Evolutionary conservation across 495 filamentous ascomycete genomes (phyloP).

Genomic region (Bombardia bombarda): DNA sequence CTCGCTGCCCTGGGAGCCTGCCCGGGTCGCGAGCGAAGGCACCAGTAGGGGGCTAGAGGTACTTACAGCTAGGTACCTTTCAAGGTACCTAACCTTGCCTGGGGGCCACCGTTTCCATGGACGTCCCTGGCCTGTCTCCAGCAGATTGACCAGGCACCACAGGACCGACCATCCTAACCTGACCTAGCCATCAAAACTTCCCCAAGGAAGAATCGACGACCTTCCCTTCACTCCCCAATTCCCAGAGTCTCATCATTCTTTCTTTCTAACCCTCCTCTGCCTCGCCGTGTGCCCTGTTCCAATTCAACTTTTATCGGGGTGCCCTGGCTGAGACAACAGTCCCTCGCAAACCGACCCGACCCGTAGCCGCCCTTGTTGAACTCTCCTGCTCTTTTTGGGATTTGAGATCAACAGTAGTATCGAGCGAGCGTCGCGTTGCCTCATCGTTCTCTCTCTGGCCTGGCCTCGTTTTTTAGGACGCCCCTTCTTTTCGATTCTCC

Average conservation of each 20-base stretch:
- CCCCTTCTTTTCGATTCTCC: constrained; percentile 22
- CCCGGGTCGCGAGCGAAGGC: too few species aligned
- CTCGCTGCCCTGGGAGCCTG: too few species aligned
- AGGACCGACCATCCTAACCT: neutral
- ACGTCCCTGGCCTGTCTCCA: constrained; percentile 3
- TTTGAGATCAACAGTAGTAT: too few species aligned
- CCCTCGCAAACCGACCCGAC: too few species aligned
- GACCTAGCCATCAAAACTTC: constrained; percentile 14
- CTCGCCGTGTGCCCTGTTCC: constrained; percentile 10
- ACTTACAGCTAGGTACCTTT: too few species aligned
- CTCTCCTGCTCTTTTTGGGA: constrained; percentile 9
- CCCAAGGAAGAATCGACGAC: constrained; percentile 6
- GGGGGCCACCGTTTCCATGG: neutral
- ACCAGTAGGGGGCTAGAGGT: too few species aligned
- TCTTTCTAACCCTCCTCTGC: constrained; percentile 24
- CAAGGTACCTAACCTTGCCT: too few species aligned
- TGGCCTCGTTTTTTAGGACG: constrained; percentile 11
- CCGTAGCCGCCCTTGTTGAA: constrained; percentile 1
- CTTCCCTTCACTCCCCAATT: constrained; percentile 20
- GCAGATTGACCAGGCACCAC: too few species aligned
- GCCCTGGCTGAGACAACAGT: constrained; percentile 3
- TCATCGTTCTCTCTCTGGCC: constrained; percentile 7
- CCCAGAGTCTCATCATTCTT: constrained; percentile 35
- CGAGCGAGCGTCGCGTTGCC: constrained; percentile 4
- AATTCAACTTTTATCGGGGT: constrained; percentile 8